Percentiles rank a stretch among this genome's conserved stretches.
phyloP scores from a whole-genome alignment of 2,329 filamentous ascomycete species.

The Chaetomiaceae sp. region DNA sequence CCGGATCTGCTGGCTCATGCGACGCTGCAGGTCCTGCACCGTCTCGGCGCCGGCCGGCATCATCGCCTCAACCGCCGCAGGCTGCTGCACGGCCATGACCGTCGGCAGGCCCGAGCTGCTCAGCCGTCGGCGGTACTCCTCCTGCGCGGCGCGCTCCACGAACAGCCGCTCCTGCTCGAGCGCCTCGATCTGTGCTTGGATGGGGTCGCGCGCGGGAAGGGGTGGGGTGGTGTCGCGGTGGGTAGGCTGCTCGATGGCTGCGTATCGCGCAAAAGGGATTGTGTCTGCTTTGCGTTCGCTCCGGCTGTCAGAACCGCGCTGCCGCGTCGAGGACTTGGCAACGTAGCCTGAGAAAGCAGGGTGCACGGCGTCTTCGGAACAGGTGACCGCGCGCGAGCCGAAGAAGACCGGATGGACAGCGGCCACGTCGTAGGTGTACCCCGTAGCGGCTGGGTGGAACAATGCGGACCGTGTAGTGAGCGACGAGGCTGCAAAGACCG shows the following conservation, averaged over 20 bases:
- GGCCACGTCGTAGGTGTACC: constrained; percentile 27
- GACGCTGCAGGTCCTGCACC: constrained; percentile 19
- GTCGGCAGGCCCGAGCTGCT: neutral
- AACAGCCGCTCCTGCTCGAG: constrained; percentile 30
- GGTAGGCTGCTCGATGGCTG: neutral
- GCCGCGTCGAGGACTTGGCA: constrained; percentile 5
- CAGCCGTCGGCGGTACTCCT: constrained; percentile 18
- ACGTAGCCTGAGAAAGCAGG: constrained; percentile 22
- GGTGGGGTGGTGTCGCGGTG: neutral
- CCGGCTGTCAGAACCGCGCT: constrained; percentile 1
- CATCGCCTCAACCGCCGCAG: neutral
- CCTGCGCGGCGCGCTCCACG: constrained; percentile 22
- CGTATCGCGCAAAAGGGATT: constrained; percentile 1
- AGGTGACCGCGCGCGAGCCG: constrained; percentile 23
- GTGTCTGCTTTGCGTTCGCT: constrained; percentile 10
- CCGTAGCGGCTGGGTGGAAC: constrained; percentile 29
- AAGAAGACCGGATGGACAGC: constrained; percentile 31
- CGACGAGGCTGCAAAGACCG: constrained; percentile 29
- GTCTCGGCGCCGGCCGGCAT: constrained; percentile 7
- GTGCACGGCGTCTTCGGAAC: constrained; percentile 20
- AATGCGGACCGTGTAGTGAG: constrained; percentile 21
- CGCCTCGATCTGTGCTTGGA: constrained; percentile 29
- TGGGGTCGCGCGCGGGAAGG: constrained; percentile 6
- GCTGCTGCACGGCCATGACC: neutral
- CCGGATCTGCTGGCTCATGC: constrained; percentile 14